Evolutionary conservation across 371 early-diverging fungal species (phyloP), one percentile per base, ranked within the genome.

Genomic region (Phascolomyces articulosus): DNA sequence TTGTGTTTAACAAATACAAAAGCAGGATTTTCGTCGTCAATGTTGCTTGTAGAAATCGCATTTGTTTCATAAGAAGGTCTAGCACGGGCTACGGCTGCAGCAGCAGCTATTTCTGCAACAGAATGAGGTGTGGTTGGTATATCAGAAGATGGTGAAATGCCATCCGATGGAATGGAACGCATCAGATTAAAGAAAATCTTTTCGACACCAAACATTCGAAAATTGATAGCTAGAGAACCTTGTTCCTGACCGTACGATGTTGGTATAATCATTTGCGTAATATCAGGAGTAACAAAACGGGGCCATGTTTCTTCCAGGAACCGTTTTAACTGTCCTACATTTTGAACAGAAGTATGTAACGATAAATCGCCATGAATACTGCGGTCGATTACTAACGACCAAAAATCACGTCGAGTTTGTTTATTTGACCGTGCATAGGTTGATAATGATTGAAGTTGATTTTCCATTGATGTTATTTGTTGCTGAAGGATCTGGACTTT

Each of bases 181-280:
- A 38, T 44, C 10, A 38, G 26, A 48, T 28, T 16, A 28, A 27
- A 24, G 20, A 60, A n/a, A 7, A 27, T 60, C 49, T 49, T 24
- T 28, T 60, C 60, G n/a, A 60, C 49, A 16, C 18, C 18, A 9
- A 28, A 34, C 28, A 60, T 49, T 23, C 47, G 60, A 26, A 24
- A 20, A n/a, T 44, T 49, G 6, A 60, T 29, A 6, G 34, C n/a
- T 16, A 57, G 28, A 27, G 40, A 31, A 9, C 34, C 34, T 34
- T 34, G 34, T 34, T 11, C 34, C 34, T 34, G 34, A 34, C 34
- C 34, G 34, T 34, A 11, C 11, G 34, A 6, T 34, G 34, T 9
- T 34, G 34, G 34, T 34, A 34, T 34, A 20, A 29, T 20, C 20
- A 31, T 15, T 29, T 29, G 56, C 27, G 56, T 38, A 21, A 34